Evolutionary conservation across 805 yeast genomes (phyloP).

Genomic region (Lachancea kluyveri): DNA sequence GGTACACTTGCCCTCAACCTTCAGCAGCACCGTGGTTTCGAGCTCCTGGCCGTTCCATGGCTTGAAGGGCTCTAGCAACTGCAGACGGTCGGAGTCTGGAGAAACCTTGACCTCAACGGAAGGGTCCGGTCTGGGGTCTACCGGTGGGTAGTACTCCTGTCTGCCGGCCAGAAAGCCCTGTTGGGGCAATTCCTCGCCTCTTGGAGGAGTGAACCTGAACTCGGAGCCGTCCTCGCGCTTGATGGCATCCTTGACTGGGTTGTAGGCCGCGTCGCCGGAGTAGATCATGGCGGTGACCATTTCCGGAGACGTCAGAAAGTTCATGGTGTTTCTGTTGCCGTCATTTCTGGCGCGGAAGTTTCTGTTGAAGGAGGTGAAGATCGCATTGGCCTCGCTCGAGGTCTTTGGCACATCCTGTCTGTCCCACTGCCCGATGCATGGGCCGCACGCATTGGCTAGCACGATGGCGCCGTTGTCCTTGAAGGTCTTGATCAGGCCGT

Average conservation of each 20-base stretch:
- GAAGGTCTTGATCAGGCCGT: constrained; percentile 78
- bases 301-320: constrained; percentile 97
- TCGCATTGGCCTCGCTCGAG: constrained; percentile 70
- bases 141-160: constrained; percentile 64
- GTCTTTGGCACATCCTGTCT: constrained; percentile 69
- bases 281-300: constrained; percentile 95
- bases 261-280: constrained; percentile 87
- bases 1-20: constrained; percentile 97
- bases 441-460: constrained; percentile 97
- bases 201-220: constrained; percentile 75
- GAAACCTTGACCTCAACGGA: constrained; percentile 62
- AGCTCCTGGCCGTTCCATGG: constrained; percentile 86
- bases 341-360: constrained; percentile 97
- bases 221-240: constrained; percentile 59
- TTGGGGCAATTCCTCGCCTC: constrained; percentile 78
- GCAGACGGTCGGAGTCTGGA: constrained; percentile 87
- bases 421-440: constrained; percentile 99
- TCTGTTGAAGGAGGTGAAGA: constrained; percentile 95
- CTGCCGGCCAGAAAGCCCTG: constrained; percentile 75
- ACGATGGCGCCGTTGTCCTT: constrained; percentile 86
- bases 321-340: constrained; percentile 96
- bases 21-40: constrained; percentile 66
- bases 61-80: constrained; percentile 80
- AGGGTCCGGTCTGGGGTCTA: constrained; percentile 59
- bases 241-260: constrained; percentile 85